phyloP scores from a whole-genome alignment of 148 eudicot genomes.

The Amaranthus palmeri region DNA sequence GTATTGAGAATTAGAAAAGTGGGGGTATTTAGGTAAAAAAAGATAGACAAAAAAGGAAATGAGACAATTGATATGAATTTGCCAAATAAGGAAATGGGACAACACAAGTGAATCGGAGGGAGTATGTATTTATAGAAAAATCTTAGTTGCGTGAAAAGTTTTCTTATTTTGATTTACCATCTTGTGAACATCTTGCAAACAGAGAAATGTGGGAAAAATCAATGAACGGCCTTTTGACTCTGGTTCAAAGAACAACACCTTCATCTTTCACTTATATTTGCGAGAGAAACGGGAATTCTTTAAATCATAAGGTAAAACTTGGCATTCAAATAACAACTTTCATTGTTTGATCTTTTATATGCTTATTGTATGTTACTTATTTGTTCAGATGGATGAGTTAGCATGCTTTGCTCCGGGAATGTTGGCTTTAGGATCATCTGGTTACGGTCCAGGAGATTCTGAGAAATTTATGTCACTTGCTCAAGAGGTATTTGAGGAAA shows the following conservation, averaged over 20 bases:
- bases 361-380: slow-evolving; percentile 9
- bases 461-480: slow-evolving; percentile 71
- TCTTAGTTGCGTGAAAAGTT: background rate
- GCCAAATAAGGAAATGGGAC: no score
- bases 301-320: slow-evolving; percentile 62
- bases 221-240: slow-evolving; percentile 76
- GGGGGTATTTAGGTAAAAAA: no score
- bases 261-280: slow-evolving; percentile 80
- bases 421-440: slow-evolving; percentile 87
- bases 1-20: no score
- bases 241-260: slow-evolving; percentile 79
- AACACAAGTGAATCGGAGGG: no score
- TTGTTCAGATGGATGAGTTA: slow-evolving; percentile 92
- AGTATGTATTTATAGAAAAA: no score
- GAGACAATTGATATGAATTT: no score
- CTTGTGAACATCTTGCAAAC: slow-evolving; percentile 26
- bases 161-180: background rate
- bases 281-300: slow-evolving; percentile 61
- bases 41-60: no score
- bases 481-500: slow-evolving; percentile 60
- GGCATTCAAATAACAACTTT: background rate
- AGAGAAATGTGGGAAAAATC: slow-evolving; percentile 99
- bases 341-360: background rate
- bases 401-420: slow-evolving; percentile 99
- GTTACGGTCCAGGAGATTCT: slow-evolving; percentile 70